Percentiles rank a stretch among this genome's conserved stretches.
Conservation (phyloP, 305 asterid genomes). For the Solanum chacoense region DNA sequence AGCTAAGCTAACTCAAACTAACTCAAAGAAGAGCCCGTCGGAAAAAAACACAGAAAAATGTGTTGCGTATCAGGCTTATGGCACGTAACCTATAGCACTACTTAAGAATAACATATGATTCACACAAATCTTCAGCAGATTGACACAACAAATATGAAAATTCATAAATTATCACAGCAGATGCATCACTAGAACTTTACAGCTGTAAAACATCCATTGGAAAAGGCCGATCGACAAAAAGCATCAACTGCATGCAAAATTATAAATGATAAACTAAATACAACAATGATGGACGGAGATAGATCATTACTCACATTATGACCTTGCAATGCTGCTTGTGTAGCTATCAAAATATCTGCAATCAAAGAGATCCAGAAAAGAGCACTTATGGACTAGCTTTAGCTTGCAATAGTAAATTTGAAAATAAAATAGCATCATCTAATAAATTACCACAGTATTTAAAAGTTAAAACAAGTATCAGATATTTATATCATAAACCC, state of each 20-base stretch:
- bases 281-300: background rate
- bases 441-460: background rate
- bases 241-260: background rate
- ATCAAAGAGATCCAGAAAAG: conserved; percentile 7
- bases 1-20: background rate
- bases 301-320: conserved; percentile 56
- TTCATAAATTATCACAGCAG: background rate
- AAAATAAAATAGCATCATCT: background rate
- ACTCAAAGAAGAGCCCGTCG: background rate
- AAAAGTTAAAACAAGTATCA: background rate
- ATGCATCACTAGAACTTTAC: background rate
- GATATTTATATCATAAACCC: background rate
- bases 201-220: background rate
- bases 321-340: conserved; percentile 61
- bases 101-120: background rate
- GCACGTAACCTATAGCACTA: background rate
- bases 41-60: background rate
- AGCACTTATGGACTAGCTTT: background rate
- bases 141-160: background rate
- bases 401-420: background rate
- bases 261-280: background rate
- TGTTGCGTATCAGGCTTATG: background rate
- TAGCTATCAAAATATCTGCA: conserved; percentile 72
- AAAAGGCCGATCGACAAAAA: background rate
- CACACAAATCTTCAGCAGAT: background rate